Evolutionary conservation across 805 yeast species (phyloP), one percentile per base, ranked within the genome.

Genomic region (Yamadazyma paraphyllophila): DNA sequence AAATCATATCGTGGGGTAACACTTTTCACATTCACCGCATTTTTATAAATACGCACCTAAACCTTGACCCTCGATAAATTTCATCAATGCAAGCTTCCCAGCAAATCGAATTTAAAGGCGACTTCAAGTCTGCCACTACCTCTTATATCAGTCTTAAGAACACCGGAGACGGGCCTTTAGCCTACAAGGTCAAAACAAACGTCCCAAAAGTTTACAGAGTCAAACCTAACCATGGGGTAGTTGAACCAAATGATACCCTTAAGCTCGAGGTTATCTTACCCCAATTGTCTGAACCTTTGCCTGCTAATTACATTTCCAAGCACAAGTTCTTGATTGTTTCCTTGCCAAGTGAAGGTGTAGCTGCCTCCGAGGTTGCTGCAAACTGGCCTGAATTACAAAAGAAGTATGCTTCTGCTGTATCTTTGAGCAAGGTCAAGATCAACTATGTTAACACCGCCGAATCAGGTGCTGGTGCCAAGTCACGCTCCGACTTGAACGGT

Each of bases 131-230:
- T 55, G 82, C 85, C 54, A 78, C 85, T 33, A 83, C 94, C 11
- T 83, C 82, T 60, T 66, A 72, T 42, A 69, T 83, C 56, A 64
- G 69, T 36, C 74, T 83, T 51, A 63, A 73, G 65, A 83, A 82
- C 56, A 71, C 85, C 36, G 65, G 78, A 11, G 73, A 73, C 43
- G 67, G 81, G 20, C 74, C 83, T 36, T 66, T 80, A 57, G 97
- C 96, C 29, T 94, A 88, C 77, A 94, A 94, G 73, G 97, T 94
- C 60, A 94, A 92, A 71, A 92, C 99, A 37, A 92, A 98, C 10
- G 97, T 97, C 8, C 97, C 98, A 48, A 91, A 88, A 66, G 76
- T 88, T 65, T 85, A 91, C 75, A 88, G 96, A 65, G 98, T 92
- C 43, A 85, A 96, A 69, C 99, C 99, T 48, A 94, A 91, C 64